Conservation (phyloP, 805 yeast species). For the Candida pini region DNA sequence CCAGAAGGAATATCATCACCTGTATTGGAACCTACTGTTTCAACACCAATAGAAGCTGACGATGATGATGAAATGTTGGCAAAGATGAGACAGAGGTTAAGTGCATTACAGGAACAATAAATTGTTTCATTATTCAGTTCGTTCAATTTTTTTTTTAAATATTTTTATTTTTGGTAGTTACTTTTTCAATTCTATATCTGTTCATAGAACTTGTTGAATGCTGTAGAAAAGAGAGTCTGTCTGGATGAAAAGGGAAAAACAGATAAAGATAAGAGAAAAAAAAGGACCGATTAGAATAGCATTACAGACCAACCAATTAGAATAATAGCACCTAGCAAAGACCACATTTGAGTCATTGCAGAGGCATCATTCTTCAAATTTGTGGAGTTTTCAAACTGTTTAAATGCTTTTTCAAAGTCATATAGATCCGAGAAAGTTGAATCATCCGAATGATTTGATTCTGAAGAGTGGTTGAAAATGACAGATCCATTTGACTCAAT, state of each 20-base stretch:
- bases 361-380: slow-evolving; percentile 9
- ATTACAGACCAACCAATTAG: slow-evolving; percentile 16
- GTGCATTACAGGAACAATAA: slow-evolving; percentile 63
- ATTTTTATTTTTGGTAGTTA: background rate
- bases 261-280: background rate
- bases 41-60: slow-evolving; percentile 34
- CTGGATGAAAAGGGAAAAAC: background rate
- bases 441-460: too few species aligned
- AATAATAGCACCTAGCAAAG: slow-evolving; percentile 19
- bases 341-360: slow-evolving; percentile 9
- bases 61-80: slow-evolving; percentile 72
- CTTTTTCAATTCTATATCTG: background rate
- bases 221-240: too few species aligned
- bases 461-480: too few species aligned
- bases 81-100: slow-evolving; percentile 85
- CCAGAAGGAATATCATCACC: slow-evolving; percentile 16
- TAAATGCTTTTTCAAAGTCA: slow-evolving; percentile 7
- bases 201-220: too few species aligned
- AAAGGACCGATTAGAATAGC: slow-evolving; percentile 7
- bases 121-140: background rate
- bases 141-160: background rate
- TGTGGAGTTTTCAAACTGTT: slow-evolving; percentile 14
- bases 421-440: background rate
- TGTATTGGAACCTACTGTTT: slow-evolving; percentile 17
- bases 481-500: too few species aligned